Percentiles rank a stretch among this genome's conserved stretches.
These are phyloP conservation scores for Trametes meyenii DNA, from an alignment of 768 basidiomycete species.

Conservation along the genomic window DNA sequence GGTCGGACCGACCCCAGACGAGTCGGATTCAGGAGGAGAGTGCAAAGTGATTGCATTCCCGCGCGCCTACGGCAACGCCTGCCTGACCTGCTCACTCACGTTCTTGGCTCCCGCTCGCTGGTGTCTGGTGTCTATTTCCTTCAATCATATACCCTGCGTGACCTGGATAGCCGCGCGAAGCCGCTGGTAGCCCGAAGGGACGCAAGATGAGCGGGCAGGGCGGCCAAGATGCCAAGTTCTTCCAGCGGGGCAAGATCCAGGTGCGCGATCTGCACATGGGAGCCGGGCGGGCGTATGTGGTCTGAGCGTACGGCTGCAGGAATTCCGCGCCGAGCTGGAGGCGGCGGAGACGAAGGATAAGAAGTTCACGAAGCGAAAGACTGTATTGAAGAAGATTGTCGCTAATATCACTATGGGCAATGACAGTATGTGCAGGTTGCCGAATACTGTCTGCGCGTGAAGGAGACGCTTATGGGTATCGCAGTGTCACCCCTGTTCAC, in stretches of 20 bases:
- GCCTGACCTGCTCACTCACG: conserved; percentile 11
- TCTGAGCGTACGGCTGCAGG: conserved; percentile 44
- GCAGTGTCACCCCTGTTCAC: conserved; percentile 19
- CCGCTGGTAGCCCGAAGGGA: not conserved
- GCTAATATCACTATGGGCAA: conserved; percentile 99
- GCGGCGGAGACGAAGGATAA: conserved; percentile 96
- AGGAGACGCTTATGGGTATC: conserved; percentile 16
- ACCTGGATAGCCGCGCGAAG: not conserved
- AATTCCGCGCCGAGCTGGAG: conserved; percentile 89
- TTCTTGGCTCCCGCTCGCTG: not conserved
- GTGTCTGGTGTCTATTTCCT: not conserved
- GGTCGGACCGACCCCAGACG: not conserved
- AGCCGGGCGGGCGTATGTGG: not conserved
- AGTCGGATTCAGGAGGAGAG: not conserved
- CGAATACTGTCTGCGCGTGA: conserved; percentile 9
- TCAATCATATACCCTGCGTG: conserved; percentile 6
- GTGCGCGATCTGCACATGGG: conserved; percentile 41
- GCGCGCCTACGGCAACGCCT: conserved; percentile 2
- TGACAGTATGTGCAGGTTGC: conserved; percentile 75
- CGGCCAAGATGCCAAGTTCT: conserved; percentile 91
- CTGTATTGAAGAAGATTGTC: conserved; percentile 93
- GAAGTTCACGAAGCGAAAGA: conserved; percentile 92
- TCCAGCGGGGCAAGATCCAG: conserved; percentile 90
- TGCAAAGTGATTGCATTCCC: not conserved
- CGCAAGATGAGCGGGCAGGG: conserved; percentile 50